Conservation (phyloP, 2,329 filamentous ascomycete species). For the Pseudocercospora crystallina region DNA sequence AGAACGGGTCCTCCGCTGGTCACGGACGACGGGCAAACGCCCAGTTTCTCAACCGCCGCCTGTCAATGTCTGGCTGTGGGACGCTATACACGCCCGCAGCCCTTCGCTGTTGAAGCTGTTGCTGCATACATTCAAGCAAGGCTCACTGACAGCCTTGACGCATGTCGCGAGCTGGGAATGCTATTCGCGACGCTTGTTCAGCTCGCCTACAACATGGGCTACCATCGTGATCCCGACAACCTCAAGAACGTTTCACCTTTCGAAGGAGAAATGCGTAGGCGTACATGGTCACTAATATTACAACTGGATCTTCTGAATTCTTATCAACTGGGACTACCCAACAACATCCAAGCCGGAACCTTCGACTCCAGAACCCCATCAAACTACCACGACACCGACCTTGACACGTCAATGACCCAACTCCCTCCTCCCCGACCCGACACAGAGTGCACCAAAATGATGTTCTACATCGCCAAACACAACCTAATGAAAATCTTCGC, state of each 20-base stretch:
- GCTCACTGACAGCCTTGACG: conserved; percentile 11
- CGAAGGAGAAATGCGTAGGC: conserved; percentile 44
- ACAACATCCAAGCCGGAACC: conserved; percentile 43
- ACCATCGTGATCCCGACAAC: conserved; percentile 42
- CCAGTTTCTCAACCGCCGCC: conserved; percentile 7
- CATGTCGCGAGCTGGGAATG: conserved; percentile 11
- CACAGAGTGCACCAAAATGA: conserved; percentile 25
- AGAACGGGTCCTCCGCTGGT: conserved; percentile 3
- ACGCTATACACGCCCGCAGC: conserved; percentile 8
- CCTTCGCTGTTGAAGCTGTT: conserved; percentile 16
- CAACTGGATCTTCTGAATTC: conserved; percentile 46
- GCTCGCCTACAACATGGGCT: conserved; percentile 34
- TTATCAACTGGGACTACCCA: conserved; percentile 47
- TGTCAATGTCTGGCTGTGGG: conserved; percentile 16
- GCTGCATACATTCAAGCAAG: conserved; percentile 13
- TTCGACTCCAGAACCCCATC: conserved; percentile 42
- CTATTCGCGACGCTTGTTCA: conserved; percentile 12
- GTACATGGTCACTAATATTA: conserved; percentile 42
- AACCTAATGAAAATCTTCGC: conserved; percentile 34
- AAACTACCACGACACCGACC: conserved; percentile 45
- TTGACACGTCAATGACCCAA: conserved; percentile 32
- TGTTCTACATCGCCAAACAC: conserved; percentile 35
- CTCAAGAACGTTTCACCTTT: conserved; percentile 31
- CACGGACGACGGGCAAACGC: background rate
- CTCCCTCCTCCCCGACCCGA: conserved; percentile 36